Percentiles rank a stretch among this genome's conserved stretches.
These are phyloP conservation scores for Cercospora sp. DNA, from an alignment of 2,329 filamentous ascomycete species.

Conservation along the genomic window DNA sequence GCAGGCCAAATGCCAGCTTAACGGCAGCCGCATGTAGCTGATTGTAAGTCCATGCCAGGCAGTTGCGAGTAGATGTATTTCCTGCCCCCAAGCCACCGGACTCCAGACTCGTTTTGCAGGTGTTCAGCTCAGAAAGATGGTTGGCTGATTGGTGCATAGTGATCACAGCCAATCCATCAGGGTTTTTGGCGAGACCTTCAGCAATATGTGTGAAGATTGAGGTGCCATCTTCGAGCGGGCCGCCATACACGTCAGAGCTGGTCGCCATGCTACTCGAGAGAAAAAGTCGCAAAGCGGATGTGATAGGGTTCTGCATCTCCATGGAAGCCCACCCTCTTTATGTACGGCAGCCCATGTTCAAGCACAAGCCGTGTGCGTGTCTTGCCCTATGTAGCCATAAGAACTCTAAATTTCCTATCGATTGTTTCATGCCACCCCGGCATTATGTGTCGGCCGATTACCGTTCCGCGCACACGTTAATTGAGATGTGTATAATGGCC, in stretches of 20 bases:
- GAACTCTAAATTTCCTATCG: not conserved
- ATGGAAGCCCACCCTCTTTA: not conserved
- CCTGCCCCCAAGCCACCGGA: not conserved
- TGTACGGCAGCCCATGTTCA: not conserved
- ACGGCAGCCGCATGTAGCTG: slow-evolving; percentile 20
- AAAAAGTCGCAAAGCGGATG: not conserved
- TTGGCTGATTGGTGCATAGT: slow-evolving; percentile 8
- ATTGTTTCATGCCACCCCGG: not conserved
- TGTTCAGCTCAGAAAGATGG: slow-evolving; percentile 11
- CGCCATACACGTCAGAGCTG: slow-evolving; percentile 11
- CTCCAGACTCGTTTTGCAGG: not conserved
- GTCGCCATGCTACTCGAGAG: not conserved
- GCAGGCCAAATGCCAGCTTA: slow-evolving; percentile 17
- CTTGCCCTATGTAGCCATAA: not conserved
- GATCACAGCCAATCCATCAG: slow-evolving; percentile 14
- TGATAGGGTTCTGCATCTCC: not conserved
- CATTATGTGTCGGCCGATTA: not conserved
- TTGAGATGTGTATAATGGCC: not conserved
- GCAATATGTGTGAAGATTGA: slow-evolving; percentile 18
- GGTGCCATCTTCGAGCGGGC: slow-evolving; percentile 6
- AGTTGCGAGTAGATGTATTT: not conserved
- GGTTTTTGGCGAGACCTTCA: slow-evolving; percentile 17
- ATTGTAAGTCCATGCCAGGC: slow-evolving; percentile 24
- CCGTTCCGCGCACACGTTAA: not conserved
- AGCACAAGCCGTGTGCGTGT: not conserved